Percentiles rank a stretch among this genome's conserved stretches.
These are phyloP conservation scores for Talaromyces proteolyticus DNA, from an alignment of 495 filamentous ascomycete species.

Conservation along the genomic window DNA sequence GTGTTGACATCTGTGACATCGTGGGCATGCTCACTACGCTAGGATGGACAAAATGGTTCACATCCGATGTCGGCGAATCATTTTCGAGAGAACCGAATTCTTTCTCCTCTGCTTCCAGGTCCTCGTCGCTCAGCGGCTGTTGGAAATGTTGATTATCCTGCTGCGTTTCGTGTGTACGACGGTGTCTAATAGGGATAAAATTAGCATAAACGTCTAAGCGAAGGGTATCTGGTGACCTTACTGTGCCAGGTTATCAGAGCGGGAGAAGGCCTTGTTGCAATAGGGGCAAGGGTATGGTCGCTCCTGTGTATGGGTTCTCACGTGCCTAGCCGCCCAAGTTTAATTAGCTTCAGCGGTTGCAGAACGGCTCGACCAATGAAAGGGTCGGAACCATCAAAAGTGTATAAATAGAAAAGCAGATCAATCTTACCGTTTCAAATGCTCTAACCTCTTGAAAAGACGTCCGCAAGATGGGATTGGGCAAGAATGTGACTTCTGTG, in stretches of 20 bases:
- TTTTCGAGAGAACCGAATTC: constrained; percentile 72
- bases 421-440: constrained; percentile 87
- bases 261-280: constrained; percentile 97
- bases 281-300: constrained; percentile 94
- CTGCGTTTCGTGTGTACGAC: constrained; percentile 85
- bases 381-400: constrained; percentile 17
- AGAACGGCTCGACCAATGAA: constrained; percentile 19
- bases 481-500: constrained; percentile 95
- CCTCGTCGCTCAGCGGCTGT: constrained; percentile 60
- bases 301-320: constrained; percentile 98
- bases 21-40: constrained; percentile 28
- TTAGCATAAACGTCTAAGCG: constrained; percentile 25
- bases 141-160: constrained; percentile 56
- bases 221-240: constrained; percentile 44
- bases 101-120: constrained; percentile 67
- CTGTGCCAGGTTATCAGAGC: constrained; percentile 98
- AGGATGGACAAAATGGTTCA: constrained; percentile 16
- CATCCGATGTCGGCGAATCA: constrained; percentile 52
- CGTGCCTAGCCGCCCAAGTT: constrained; percentile 63
- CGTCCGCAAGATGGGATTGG: constrained; percentile 97
- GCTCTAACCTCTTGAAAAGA: constrained; percentile 97
- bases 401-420: constrained; percentile 5
- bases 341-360: constrained; percentile 53
- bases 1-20: constrained; percentile 35
- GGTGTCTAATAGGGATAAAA: constrained; percentile 56